These are phyloP conservation scores for Mucor lusitanicus DNA, from an alignment of 371 early-diverging fungal genomes.

Conservation along the genomic window DNA sequence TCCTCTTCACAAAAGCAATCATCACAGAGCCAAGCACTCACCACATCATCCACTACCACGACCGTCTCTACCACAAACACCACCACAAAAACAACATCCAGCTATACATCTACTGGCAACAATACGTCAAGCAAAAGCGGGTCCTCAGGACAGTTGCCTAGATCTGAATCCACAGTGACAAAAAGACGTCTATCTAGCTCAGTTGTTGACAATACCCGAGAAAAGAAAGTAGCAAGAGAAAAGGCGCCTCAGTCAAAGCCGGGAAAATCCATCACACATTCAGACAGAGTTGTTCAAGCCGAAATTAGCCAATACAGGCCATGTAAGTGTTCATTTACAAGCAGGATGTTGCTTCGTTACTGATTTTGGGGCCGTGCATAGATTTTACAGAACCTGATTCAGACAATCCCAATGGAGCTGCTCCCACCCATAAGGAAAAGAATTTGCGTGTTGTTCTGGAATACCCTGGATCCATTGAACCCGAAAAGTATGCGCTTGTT, in stretches of 20 bases:
- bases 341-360: neutral
- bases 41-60: neutral
- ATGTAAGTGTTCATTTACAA: conserved; percentile 31
- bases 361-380: conserved; percentile 1
- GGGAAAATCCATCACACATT: conserved; percentile 43
- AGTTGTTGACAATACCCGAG: conserved; percentile 12
- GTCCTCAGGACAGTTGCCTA: neutral
- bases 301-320: conserved; percentile 47
- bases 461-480: conserved; percentile 28
- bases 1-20: neutral
- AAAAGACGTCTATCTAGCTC: conserved; percentile 20
- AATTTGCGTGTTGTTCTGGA: conserved; percentile 23
- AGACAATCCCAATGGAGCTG: conserved; percentile 12
- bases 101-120: neutral
- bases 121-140: neutral
- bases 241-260: conserved; percentile 7
- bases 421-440: conserved; percentile 4
- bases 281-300: conserved; percentile 51
- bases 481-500: conserved; percentile 22
- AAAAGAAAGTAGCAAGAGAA: conserved; percentile 14
- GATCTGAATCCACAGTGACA: neutral
- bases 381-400: conserved; percentile 26
- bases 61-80: neutral
- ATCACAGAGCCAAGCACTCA: neutral
- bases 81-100: neutral